phyloP scores from a whole-genome alignment of 2,329 filamentous ascomycete species.

The Dactylellina parvicollis region DNA sequence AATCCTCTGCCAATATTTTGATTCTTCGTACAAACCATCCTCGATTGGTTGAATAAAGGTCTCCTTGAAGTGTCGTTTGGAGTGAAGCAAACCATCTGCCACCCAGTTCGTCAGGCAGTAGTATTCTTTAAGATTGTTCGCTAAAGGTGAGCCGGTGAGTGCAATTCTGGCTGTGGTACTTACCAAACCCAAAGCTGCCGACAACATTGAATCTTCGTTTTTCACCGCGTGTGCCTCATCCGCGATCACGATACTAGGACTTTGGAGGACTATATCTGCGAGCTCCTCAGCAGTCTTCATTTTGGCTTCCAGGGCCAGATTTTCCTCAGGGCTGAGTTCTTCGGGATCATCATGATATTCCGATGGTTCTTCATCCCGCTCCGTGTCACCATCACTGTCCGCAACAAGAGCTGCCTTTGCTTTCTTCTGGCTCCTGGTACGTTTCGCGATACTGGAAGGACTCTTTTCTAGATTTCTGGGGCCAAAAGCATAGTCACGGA shows the following conservation, averaged over 20 bases:
- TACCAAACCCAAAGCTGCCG: slow-evolving; percentile 70
- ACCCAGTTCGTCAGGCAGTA: slow-evolving; percentile 85
- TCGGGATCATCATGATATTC: neutral
- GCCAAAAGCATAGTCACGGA: slow-evolving; percentile 18
- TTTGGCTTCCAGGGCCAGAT: no score
- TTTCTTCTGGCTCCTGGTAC: neutral
- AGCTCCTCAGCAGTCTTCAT: slow-evolving; percentile 59
- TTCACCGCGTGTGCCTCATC: slow-evolving; percentile 88
- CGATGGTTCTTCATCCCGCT: neutral
- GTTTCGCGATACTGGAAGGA: neutral
- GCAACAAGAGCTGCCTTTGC: neutral
- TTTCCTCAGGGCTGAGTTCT: neutral
- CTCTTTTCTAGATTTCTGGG: neutral
- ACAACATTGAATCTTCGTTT: slow-evolving; percentile 68
- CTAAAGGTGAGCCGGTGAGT: slow-evolving; percentile 84
- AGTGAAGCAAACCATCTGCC: slow-evolving; percentile 79
- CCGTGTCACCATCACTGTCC: neutral
- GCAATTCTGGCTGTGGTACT: slow-evolving; percentile 78
- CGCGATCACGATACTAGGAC: slow-evolving; percentile 77
- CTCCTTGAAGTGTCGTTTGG: slow-evolving; percentile 71
- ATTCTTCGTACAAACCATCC: slow-evolving; percentile 75
- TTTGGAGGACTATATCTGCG: slow-evolving; percentile 64
- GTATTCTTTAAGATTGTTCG: slow-evolving; percentile 85
- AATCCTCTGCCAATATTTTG: slow-evolving; percentile 60
- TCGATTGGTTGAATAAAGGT: slow-evolving; percentile 80